Evolutionary conservation across 2,329 filamentous ascomycete species (phyloP), one percentile per base, ranked within the genome.

Genomic region (Neodidymelliopsis sp.): DNA sequence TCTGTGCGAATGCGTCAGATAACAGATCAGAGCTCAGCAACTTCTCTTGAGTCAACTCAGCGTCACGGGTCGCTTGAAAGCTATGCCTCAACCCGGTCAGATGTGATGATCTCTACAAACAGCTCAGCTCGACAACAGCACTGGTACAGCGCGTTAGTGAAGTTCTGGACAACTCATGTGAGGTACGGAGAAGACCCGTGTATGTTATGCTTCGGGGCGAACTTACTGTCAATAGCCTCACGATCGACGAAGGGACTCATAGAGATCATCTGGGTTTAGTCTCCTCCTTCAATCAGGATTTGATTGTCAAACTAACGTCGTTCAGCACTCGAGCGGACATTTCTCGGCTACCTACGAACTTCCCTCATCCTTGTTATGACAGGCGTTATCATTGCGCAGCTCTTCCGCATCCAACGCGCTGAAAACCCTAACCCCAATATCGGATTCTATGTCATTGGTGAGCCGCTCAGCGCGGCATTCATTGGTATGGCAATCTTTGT

Each of bases 301-400:
- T 43, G 11, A 35, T 18, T 27, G 56, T 27, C 27, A 44, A n/a
- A 8, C 23, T 45, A 37, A 60, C 49, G 34, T 22, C 31, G 1
- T 28, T 28, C 60, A 90, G 88, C 88, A 27, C 81, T 90, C 44
- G 87, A 91, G 71, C 79, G 88, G 47, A 91, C 88, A 13, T 91
- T 87, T 65, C 81, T 91, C 13, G 86, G 81, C 22, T 91, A 90
- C 68, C 78, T 90, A 22, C 82, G 88, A 15, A 91, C 87, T 2
- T 89, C 86, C 0, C 72, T 88, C 27, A 79, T 82, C n/a, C 76
- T 90, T 28, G 84, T 86, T 11, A 86, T 89, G 73, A 74, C 85
- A 15, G 86, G 87, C 13, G 82, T 87, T 2, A 60, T 84, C 3
- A 79, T 87, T 20, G 84, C 86, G 0, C 88, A 91, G 63, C 79